These are phyloP conservation scores for Alnus glutinosa DNA, from an alignment of 306 rosid species.

Conservation along the genomic window DNA sequence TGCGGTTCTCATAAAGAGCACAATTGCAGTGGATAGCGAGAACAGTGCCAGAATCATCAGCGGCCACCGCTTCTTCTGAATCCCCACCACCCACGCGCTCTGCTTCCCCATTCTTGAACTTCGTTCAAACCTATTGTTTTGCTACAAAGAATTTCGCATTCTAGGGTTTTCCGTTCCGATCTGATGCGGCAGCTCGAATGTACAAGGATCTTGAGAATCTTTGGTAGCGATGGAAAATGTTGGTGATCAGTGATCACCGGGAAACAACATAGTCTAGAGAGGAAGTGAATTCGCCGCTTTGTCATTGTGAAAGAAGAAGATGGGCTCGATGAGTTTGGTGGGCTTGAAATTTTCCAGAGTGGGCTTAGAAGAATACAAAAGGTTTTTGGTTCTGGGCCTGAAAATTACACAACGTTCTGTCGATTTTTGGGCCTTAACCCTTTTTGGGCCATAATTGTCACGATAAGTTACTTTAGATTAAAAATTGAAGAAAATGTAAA, in stretches of 20 bases:
- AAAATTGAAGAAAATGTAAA: too few relatives aligned
- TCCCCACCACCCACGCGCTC: slow-evolving; percentile 39
- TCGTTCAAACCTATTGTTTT: not conserved
- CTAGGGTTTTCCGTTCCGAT: slow-evolving; percentile 23
- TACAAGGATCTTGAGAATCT: not conserved
- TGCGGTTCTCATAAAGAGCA: slow-evolving; percentile 50
- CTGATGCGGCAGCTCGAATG: not conserved
- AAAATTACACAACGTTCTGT: not conserved
- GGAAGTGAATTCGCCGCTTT: not conserved
- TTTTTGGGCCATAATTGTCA: not conserved
- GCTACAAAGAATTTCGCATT: slow-evolving; percentile 6
- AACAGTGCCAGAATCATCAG: slow-evolving; percentile 52
- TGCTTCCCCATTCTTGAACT: slow-evolving; percentile 49
- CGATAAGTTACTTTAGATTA: not conserved
- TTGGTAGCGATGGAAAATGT: not conserved
- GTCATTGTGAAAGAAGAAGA: not conserved
- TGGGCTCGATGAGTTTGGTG: not conserved
- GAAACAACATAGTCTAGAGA: not conserved
- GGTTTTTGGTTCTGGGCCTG: not conserved
- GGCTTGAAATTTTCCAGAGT: slow-evolving; percentile 1
- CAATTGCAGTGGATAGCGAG: slow-evolving; percentile 60
- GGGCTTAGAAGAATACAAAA: not conserved
- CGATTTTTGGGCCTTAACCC: not conserved
- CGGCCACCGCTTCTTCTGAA: slow-evolving; percentile 60
- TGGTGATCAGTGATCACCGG: not conserved